Evolutionary conservation across 2,329 filamentous ascomycete species (phyloP).

Genomic region (Clarireedia homoeocarpa): DNA sequence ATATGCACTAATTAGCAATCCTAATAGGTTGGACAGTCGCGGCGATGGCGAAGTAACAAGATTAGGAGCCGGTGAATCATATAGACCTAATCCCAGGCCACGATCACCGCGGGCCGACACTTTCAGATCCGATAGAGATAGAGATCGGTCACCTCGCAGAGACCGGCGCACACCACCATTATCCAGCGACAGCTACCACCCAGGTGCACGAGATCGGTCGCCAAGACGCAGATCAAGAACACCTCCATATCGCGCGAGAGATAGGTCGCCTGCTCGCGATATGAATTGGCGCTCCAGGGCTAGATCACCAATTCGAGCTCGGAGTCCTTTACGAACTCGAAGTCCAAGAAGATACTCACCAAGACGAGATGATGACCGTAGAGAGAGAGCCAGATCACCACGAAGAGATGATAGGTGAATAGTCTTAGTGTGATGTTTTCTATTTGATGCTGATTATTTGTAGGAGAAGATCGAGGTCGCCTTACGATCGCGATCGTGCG

Average conservation of each 20-base stretch:
- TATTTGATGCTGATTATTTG: constrained; percentile 3
- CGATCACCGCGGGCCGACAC: constrained; percentile 25
- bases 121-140: constrained; percentile 21
- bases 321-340: constrained; percentile 32
- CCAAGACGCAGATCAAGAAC: constrained; percentile 27
- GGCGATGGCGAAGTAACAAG: constrained; percentile 29
- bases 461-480: constrained; percentile 30
- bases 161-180: constrained; percentile 22
- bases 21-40: constrained; percentile 13
- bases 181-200: constrained; percentile 25
- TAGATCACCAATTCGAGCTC: constrained; percentile 21
- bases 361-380: constrained; percentile 31
- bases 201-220: constrained; percentile 23
- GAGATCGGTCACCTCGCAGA: constrained; percentile 21
- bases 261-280: constrained; percentile 23
- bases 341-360: constrained; percentile 28
- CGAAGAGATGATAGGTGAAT: constrained; percentile 26
- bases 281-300: constrained; percentile 22
- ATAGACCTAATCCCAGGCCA: constrained; percentile 23
- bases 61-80: constrained; percentile 29
- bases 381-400: constrained; percentile 32
- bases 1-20: constrained; percentile 10
- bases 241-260: constrained; percentile 22
- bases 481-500: constrained; percentile 27
- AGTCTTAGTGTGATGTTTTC: background rate